Evolutionary conservation across 2,329 filamentous ascomycete genomes (phyloP), one percentile per base, ranked within the genome.

Genomic region (Stemphylium vesicarium): DNA sequence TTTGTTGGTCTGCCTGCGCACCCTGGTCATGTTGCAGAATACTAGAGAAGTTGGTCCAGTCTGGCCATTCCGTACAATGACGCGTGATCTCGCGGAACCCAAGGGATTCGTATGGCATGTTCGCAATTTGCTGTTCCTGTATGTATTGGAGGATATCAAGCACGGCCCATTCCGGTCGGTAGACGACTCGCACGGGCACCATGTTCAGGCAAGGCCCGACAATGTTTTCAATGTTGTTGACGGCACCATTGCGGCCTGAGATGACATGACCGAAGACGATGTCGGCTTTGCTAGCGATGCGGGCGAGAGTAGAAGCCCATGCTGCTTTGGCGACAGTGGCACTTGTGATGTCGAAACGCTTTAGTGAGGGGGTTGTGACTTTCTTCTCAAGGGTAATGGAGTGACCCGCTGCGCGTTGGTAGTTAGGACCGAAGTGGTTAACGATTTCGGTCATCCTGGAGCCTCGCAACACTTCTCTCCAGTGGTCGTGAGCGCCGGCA

Each of bases 271-370:
- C 77, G 32, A 80, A 80, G 11, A 79, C 72, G 36, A 79, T 66
- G 53, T 80, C 79, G 1, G 63, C 55, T 18, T 64, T 70, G n/a
- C 70, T 66, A 0, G 78, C 72, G 20, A 73, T 50, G 8, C 72
- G 70, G 3, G 77, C 74, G 4, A 81, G 63, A 10, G 77, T 75
- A 1, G 69, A 60, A 0, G 79, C 73, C 79, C 79, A 81, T 0
- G 79, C 78, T n/a, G 76, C 77, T 50, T 81, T 80, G 61, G 81
- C 65, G 16, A 80, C 49, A 0, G 78, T 80, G 7, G 79, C 78
- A 9, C 66, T 66, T 8, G 76, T 78, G 44, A 77, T 73, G 59
- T 73, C 71, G 56, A 68, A 45, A 16, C 65, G 57, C 4, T 65
- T 63, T 16, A 71, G 41, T 12, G 53, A 57, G 4, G 63, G 63